A percentile compares a stretch with the other conserved stretches of the same genome.
Conservation (phyloP, 768 basidiomycete genomes). For the Mycena galericulata region DNA sequence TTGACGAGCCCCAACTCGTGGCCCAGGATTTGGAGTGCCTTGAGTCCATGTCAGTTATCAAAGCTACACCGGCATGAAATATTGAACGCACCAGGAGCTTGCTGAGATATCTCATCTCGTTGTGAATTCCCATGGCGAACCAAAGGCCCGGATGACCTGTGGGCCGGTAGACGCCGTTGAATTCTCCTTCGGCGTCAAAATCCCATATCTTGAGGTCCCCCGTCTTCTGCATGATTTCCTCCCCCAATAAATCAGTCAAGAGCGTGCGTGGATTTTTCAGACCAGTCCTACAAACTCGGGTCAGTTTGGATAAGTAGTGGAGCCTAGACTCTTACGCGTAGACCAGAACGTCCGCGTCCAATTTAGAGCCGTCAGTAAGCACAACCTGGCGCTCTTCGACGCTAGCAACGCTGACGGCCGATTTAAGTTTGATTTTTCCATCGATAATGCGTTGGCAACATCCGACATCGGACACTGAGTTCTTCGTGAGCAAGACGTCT, state of each 20-base stretch:
- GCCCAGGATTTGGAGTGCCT: too few relatives aligned
- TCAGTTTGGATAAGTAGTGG: too few relatives aligned
- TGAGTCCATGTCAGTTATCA: too few relatives aligned
- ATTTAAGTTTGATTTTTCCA: neutral
- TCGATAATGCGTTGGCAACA: conserved; percentile 9
- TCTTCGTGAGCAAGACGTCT: neutral
- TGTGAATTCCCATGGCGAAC: conserved; percentile 3
- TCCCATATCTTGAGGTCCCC: conserved; percentile 12
- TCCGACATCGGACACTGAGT: conserved; percentile 2
- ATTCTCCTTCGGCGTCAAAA: conserved; percentile 1
- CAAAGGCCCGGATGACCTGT: conserved; percentile 1
- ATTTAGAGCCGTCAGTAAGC: neutral
- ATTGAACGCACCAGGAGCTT: conserved; percentile 1
- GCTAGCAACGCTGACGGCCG: neutral
- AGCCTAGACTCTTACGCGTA: too few relatives aligned
- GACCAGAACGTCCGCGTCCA: neutral
- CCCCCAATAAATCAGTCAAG: neutral
- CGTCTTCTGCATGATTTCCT: neutral
- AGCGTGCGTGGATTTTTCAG: neutral
- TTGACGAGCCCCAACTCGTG: too few relatives aligned
- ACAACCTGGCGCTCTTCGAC: neutral
- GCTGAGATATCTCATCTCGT: neutral
- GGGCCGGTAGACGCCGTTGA: conserved; percentile 1
- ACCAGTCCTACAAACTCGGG: neutral
- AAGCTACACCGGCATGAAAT: too few relatives aligned